A percentile compares a stretch with the other conserved stretches of the same genome.
These are phyloP conservation scores for Cucurbita moschata DNA, from an alignment of 306 rosid species.

Conservation along the genomic window DNA sequence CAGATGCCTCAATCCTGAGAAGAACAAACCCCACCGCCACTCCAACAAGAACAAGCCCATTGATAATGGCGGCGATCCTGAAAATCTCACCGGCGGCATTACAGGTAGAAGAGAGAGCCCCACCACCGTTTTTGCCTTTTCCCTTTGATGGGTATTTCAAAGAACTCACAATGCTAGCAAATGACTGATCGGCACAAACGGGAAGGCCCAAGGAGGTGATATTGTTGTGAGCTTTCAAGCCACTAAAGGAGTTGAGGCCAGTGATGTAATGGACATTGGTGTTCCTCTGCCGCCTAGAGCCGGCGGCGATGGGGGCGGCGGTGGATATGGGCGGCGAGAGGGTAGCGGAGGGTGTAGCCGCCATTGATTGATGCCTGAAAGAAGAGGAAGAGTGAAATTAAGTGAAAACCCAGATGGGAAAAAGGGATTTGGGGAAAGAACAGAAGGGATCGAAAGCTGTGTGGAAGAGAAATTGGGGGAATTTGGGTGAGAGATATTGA, in stretches of 20 bases:
- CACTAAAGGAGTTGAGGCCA: conserved; percentile 42
- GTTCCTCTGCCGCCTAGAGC: conserved; percentile 14
- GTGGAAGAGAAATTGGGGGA: neutral
- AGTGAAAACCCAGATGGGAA: neutral
- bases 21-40: conserved; percentile 85
- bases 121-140: conserved; percentile 32
- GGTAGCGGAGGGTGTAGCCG: conserved; percentile 51
- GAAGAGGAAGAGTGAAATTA: neutral
- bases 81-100: conserved; percentile 68
- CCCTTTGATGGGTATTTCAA: conserved; percentile 36
- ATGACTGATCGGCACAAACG: conserved; percentile 32
- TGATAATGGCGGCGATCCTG: conserved; percentile 57
- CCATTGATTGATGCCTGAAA: conserved; percentile 28
- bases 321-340: conserved; percentile 33
- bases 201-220: conserved; percentile 47
- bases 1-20: conserved; percentile 58
- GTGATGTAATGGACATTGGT: conserved; percentile 27
- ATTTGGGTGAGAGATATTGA: neutral
- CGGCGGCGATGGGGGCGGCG: conserved; percentile 16
- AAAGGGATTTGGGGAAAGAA: neutral
- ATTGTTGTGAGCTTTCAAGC: conserved; percentile 45
- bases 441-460: neutral
- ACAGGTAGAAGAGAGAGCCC: conserved; percentile 48
- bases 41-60: conserved; percentile 56
- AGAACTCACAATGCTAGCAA: conserved; percentile 51